Percentiles rank a stretch among this genome's conserved stretches.
phyloP scores from a whole-genome alignment of 768 basidiomycete genomes.

The Mycena belliarum region DNA sequence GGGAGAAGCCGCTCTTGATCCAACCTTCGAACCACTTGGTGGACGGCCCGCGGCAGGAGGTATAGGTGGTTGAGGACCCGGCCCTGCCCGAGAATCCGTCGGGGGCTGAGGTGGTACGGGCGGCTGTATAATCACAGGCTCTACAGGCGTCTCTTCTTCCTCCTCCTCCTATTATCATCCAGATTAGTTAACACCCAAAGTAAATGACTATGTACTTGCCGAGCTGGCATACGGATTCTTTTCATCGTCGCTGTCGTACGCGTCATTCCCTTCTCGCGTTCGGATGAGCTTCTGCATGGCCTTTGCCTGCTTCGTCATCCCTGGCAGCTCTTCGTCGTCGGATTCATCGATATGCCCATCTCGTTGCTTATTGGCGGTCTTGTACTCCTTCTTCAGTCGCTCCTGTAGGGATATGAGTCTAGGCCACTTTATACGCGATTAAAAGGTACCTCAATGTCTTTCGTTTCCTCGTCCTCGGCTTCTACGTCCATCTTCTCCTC shows the following conservation, averaged over 20 bases:
- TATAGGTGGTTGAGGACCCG: constrained; percentile 33
- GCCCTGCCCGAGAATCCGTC: constrained; percentile 45
- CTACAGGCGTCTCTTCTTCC: constrained; percentile 52
- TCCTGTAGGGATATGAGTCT: constrained; percentile 48
- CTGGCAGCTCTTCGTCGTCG: constrained; percentile 67
- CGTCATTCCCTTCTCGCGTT: constrained; percentile 79
- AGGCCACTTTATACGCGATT: not conserved
- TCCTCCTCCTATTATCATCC: constrained; percentile 59
- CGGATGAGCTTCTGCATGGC: constrained; percentile 85
- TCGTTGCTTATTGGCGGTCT: constrained; percentile 70
- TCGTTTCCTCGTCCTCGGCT: constrained; percentile 81
- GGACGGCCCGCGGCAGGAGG: constrained; percentile 34
- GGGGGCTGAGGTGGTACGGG: constrained; percentile 47
- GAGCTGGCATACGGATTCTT: constrained; percentile 82
- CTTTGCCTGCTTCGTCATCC: constrained; percentile 69
- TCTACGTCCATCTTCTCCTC: constrained; percentile 77
- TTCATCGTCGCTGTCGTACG: constrained; percentile 82
- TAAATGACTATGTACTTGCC: constrained; percentile 40
- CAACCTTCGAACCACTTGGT: constrained; percentile 52
- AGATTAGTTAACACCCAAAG: constrained; percentile 37
- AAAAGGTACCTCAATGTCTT: constrained; percentile 66
- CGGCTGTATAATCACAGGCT: constrained; percentile 46
- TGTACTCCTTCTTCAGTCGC: constrained; percentile 81
- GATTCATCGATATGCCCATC: constrained; percentile 73
- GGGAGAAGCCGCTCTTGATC: constrained; percentile 56